Conservation (phyloP, 2,329 filamentous ascomycete genomes). For the Phyllosticta capitalensis region DNA sequence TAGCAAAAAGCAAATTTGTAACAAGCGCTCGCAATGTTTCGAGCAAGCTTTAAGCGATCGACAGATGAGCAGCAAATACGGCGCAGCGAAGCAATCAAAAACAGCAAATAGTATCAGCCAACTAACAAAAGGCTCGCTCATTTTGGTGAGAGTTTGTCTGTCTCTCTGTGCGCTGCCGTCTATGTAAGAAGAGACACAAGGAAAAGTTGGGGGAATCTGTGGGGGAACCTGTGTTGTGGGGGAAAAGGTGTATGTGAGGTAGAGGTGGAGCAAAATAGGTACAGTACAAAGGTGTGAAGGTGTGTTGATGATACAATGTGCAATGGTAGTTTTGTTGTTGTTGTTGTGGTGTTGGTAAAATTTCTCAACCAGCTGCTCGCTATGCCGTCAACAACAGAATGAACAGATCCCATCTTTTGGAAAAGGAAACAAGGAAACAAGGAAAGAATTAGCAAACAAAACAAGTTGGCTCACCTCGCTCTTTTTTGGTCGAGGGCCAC, state of each 20-base stretch:
- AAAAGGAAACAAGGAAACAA: background rate
- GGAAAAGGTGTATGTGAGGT: background rate
- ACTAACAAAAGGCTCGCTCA: background rate
- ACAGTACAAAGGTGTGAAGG: background rate
- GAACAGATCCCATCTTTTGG: background rate
- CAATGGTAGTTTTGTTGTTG: background rate
- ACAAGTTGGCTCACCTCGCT: conserved; percentile 1
- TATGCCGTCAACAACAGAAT: background rate
- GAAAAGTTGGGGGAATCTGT: background rate
- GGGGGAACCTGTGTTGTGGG: background rate
- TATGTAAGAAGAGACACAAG: background rate
- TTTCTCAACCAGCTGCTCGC: conserved; percentile 1
- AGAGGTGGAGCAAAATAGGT: background rate
- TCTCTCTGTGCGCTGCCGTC: background rate
- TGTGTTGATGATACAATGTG: background rate
- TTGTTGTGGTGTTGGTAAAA: background rate
- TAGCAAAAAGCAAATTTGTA: background rate
- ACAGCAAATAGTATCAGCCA: background rate
- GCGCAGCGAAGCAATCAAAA: background rate
- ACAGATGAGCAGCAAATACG: background rate
- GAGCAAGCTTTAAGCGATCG: background rate
- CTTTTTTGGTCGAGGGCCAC: conserved; percentile 3
- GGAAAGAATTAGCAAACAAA: conserved; percentile 5
- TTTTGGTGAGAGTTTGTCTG: background rate
- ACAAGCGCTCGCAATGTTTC: too few species aligned